Percentiles rank a stretch among this genome's conserved stretches.
Conservation (phyloP, 495 filamentous ascomycete genomes). For the Tuber borchii region DNA sequence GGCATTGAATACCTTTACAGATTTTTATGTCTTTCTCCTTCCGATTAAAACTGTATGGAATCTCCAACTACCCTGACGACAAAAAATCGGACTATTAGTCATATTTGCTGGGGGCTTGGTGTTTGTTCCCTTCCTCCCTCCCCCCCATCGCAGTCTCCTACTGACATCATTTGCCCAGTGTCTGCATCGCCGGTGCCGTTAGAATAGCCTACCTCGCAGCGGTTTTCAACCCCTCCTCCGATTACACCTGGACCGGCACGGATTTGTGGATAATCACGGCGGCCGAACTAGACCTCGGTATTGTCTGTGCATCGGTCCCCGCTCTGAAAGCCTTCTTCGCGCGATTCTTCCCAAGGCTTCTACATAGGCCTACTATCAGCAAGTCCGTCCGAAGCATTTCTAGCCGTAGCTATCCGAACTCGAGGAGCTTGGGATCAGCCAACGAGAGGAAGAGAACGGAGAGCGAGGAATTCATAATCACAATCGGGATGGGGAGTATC, state of each 20-base stretch:
- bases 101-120: neutral
- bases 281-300: neutral
- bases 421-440: neutral
- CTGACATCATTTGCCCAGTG: neutral
- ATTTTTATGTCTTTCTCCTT: constrained; percentile 44
- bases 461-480: neutral
- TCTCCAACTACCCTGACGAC: constrained; percentile 47
- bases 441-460: neutral
- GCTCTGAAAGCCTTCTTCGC: neutral
- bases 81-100: constrained; percentile 45
- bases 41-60: constrained; percentile 49
- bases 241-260: neutral
- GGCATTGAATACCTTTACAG: constrained; percentile 45
- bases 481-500: neutral
- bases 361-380: neutral
- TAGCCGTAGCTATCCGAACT: neutral
- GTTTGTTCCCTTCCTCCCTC: neutral
- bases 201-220: neutral
- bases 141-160: neutral
- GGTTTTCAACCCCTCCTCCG: neutral
- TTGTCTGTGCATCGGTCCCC: neutral
- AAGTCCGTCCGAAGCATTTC: neutral
- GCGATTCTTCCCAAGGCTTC: neutral
- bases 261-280: neutral
- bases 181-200: neutral